A percentile compares a stretch with the other conserved stretches of the same genome.
These are phyloP conservation scores for Artemisia tridentata DNA, from an alignment of 129 eudicot species.

Conservation along the genomic window DNA sequence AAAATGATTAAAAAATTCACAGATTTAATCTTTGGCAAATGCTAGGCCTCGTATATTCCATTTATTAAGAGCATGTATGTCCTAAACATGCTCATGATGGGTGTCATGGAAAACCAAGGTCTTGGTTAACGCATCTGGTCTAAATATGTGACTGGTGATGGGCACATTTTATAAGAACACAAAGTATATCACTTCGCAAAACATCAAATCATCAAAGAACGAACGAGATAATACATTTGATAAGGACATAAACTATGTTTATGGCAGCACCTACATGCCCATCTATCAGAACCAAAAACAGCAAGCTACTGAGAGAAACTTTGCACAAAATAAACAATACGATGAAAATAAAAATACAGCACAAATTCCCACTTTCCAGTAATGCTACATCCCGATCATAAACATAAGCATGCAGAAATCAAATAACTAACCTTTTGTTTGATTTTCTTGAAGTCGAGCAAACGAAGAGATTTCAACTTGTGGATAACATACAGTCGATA, in stretches of 20 bases:
- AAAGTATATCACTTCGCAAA: not conserved
- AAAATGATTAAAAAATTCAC: constrained; percentile 15
- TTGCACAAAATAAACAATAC: constrained; percentile 3
- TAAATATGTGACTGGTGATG: no score
- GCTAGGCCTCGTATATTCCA: not conserved
- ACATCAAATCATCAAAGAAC: not conserved
- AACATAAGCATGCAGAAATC: not conserved
- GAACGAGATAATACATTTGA: not conserved
- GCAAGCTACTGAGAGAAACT: constrained; percentile 2
- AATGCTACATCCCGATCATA: no score
- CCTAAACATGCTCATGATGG: not conserved
- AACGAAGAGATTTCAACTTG: constrained; percentile 73
- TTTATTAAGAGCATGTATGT: not conserved
- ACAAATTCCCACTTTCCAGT: no score
- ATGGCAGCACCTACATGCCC: constrained; percentile 1
- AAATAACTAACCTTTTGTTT: constrained; percentile 73
- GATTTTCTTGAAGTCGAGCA: constrained; percentile 92
- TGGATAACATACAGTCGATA: constrained; percentile 93
- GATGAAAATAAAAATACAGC: no score
- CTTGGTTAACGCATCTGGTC: no score
- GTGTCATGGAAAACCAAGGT: not conserved
- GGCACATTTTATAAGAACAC: no score
- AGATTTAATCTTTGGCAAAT: not conserved
- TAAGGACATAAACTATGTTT: constrained; percentile 3
- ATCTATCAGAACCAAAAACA: constrained; percentile 1